A percentile compares a stretch with the other conserved stretches of the same genome.
phyloP scores from a whole-genome alignment of 2,329 filamentous ascomycete genomes.

The Trichoderma lentiforme region DNA sequence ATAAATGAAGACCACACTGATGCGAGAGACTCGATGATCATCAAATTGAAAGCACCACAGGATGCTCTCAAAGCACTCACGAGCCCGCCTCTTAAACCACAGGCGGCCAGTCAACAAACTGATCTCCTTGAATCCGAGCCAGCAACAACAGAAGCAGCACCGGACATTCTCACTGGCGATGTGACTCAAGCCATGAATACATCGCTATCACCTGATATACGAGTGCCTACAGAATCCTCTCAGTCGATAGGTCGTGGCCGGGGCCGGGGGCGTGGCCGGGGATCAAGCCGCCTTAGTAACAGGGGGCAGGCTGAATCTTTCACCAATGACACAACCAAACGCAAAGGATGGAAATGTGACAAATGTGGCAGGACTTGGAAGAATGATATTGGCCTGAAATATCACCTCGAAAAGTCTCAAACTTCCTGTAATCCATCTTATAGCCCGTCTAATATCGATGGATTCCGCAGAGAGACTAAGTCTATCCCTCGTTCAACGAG shows the following conservation, averaged over 20 bases:
- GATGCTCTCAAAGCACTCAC: not conserved
- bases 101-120: not conserved
- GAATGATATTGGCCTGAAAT: slow-evolving; percentile 56
- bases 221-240: not conserved
- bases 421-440: slow-evolving; percentile 51
- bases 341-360: slow-evolving; percentile 45
- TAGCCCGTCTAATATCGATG: slow-evolving; percentile 15
- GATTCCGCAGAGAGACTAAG: slow-evolving; percentile 22
- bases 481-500: not conserved
- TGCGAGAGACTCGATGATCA: not conserved
- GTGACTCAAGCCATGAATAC: not conserved
- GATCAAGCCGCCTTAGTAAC: not conserved
- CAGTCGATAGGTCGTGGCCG: slow-evolving; percentile 10
- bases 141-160: not conserved
- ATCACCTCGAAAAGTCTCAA: slow-evolving; percentile 54
- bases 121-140: not conserved
- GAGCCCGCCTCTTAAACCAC: not conserved
- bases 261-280: slow-evolving; percentile 18
- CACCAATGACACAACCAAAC: slow-evolving; percentile 16
- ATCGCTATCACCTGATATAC: not conserved
- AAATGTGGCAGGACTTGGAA: slow-evolving; percentile 56
- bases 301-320: slow-evolving; percentile 18
- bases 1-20: not conserved
- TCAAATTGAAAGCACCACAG: not conserved
- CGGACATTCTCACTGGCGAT: not conserved